These are phyloP conservation scores for Erysiphe pulchra DNA, from an alignment of 2,329 filamentous ascomycete genomes.

Conservation along the genomic window DNA sequence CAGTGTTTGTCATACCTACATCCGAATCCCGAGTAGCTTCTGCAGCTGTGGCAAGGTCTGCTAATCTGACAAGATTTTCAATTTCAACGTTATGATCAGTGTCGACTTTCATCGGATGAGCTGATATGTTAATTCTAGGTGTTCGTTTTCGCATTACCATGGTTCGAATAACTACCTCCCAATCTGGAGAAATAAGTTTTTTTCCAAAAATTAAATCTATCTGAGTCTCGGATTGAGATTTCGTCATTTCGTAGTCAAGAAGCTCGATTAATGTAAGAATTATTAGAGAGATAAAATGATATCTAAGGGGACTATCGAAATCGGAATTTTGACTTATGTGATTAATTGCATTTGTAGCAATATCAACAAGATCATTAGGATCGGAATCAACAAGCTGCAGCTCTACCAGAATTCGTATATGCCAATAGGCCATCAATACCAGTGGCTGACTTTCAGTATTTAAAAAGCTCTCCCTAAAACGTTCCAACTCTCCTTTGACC, in stretches of 20 bases:
- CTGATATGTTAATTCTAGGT: no score
- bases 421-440: constrained; percentile 44
- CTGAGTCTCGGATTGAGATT: constrained; percentile 28
- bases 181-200: constrained; percentile 22
- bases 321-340: constrained; percentile 29
- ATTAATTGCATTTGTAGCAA: constrained; percentile 30
- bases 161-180: constrained; percentile 25
- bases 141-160: background rate
- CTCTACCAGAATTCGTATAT: constrained; percentile 37
- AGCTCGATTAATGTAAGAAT: constrained; percentile 36
- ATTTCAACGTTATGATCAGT: background rate
- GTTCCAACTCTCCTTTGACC: constrained; percentile 32
- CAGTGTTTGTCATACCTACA: background rate
- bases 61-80: constrained; percentile 1
- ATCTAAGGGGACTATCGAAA: constrained; percentile 34
- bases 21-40: background rate
- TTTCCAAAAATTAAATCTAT: constrained; percentile 30
- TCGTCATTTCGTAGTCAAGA: constrained; percentile 25
- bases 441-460: constrained; percentile 23
- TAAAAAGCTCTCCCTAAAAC: constrained; percentile 36
- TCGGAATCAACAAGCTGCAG: constrained; percentile 30
- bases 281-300: constrained; percentile 37
- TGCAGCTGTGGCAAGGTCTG: background rate
- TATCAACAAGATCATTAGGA: constrained; percentile 30
- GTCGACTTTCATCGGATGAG: background rate